Evolutionary conservation across 1,284 basidiomycete genomes (phyloP).

Genomic region (Cystobasidiaceae sp.): DNA sequence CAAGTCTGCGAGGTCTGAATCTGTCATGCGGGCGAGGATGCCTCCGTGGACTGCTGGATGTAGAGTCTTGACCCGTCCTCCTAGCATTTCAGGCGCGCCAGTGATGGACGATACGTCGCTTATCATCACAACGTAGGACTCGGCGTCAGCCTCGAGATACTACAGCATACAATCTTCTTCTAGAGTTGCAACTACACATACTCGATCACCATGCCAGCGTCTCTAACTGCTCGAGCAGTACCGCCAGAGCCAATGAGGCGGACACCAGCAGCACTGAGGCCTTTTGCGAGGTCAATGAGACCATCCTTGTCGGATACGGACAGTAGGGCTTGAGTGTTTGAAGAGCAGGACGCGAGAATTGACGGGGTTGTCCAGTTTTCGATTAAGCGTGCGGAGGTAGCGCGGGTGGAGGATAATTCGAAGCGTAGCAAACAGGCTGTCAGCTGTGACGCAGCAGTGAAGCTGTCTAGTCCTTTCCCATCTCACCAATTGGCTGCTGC

Average conservation of each 20-base stretch:
- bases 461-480: not conserved
- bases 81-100: conserved; percentile 99
- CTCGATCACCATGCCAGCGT: conserved; percentile 87
- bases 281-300: conserved; percentile 81
- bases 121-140: not conserved
- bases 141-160: not conserved
- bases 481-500: conserved; percentile 20
- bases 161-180: no score
- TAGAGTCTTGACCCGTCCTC: conserved; percentile 97
- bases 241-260: conserved; percentile 90
- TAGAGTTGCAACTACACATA: conserved; percentile 52
- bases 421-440: not conserved
- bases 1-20: conserved; percentile 79
- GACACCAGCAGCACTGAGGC: conserved; percentile 73
- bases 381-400: not conserved
- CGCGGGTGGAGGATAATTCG: not conserved
- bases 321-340: conserved; percentile 60
- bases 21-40: conserved; percentile 80
- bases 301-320: conserved; percentile 97
- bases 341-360: not conserved
- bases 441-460: not conserved
- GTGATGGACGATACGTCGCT: conserved; percentile 98
- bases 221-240: conserved; percentile 94
- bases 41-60: conserved; percentile 98
- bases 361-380: not conserved